Conservation (phyloP, 495 filamentous ascomycete species). For the Poronia punctata region DNA sequence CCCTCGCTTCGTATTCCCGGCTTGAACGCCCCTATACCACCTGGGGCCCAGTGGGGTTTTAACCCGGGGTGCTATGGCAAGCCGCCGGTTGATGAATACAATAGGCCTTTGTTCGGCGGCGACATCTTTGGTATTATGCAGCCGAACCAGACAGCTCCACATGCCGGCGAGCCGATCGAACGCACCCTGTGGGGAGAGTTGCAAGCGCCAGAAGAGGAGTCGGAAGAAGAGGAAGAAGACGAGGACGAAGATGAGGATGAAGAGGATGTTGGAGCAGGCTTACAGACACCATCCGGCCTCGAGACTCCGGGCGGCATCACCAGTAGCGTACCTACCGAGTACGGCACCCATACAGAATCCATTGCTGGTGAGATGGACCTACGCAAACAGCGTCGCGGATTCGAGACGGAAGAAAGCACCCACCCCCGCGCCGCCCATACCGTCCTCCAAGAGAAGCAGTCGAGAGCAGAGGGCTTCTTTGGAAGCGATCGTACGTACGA, state of each 20-base stretch:
- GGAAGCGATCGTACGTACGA: slow-evolving; percentile 91
- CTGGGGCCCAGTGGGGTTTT: slow-evolving; percentile 94
- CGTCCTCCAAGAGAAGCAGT: slow-evolving; percentile 80
- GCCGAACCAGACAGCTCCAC: slow-evolving; percentile 43
- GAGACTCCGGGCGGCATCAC: slow-evolving; percentile 78
- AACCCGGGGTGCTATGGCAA: slow-evolving; percentile 94
- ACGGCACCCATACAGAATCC: slow-evolving; percentile 57
- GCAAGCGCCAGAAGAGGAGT: slow-evolving; percentile 80
- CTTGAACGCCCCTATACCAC: slow-evolving; percentile 87
- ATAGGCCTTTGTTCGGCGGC: slow-evolving; percentile 81
- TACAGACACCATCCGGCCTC: slow-evolving; percentile 67
- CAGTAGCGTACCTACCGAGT: slow-evolving; percentile 72
- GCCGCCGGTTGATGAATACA: slow-evolving; percentile 87
- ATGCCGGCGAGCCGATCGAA: slow-evolving; percentile 77
- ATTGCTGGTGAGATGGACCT: slow-evolving; percentile 86
- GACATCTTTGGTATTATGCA: slow-evolving; percentile 87
- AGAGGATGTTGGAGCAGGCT: slow-evolving; percentile 56
- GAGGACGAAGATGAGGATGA: slow-evolving; percentile 70
- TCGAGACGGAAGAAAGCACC: slow-evolving; percentile 76
- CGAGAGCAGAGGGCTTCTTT: slow-evolving; percentile 85
- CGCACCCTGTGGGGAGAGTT: slow-evolving; percentile 89
- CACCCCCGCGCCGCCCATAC: slow-evolving; percentile 75
- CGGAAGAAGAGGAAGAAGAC: slow-evolving; percentile 62
- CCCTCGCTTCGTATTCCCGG: slow-evolving; percentile 88
- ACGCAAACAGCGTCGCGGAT: slow-evolving; percentile 78